Conservation (phyloP, 139 green algal genomes). For the Tetradesmus obliquus region DNA sequence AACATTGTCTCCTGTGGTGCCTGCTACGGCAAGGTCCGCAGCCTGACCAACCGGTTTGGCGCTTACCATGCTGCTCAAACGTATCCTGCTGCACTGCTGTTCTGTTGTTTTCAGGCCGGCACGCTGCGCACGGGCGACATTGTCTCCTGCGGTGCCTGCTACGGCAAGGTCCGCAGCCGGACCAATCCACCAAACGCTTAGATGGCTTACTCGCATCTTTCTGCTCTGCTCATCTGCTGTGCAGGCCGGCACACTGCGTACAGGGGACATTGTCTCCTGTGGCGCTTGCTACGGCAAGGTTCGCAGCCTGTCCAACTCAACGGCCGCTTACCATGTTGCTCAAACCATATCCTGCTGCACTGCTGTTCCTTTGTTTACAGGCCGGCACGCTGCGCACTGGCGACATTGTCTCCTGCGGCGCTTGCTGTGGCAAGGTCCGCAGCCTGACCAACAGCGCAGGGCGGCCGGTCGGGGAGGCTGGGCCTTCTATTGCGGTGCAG, state of each 20-base stretch:
- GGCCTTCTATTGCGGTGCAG: conserved; percentile 90
- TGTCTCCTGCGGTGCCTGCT: conserved; percentile 76
- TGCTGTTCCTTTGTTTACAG: conserved; percentile 56
- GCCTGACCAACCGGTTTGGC: background rate
- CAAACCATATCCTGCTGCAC: background rate
- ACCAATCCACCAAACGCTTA: background rate
- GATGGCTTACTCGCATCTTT: background rate
- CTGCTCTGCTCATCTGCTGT: conserved; percentile 27
- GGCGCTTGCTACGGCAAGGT: conserved; percentile 86
- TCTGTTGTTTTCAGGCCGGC: conserved; percentile 73
- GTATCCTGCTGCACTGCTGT: background rate
- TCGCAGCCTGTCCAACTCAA: conserved; percentile 13
- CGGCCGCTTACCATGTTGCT: background rate
- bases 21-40: conserved; percentile 80
- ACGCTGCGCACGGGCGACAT: conserved; percentile 91
- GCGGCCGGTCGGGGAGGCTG: conserved; percentile 64
- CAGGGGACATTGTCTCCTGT: conserved; percentile 86
- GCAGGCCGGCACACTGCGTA: conserved; percentile 86
- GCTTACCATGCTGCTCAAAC: background rate
- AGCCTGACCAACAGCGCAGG: conserved; percentile 33
- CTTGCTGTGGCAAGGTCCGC: conserved; percentile 81
- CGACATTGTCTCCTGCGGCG: conserved; percentile 85
- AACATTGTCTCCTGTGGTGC: conserved; percentile 86
- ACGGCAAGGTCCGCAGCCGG: conserved; percentile 75
- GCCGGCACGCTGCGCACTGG: conserved; percentile 89